phyloP scores from a whole-genome alignment of 139 green algal species.

The Tetradesmus lagerheimii region DNA sequence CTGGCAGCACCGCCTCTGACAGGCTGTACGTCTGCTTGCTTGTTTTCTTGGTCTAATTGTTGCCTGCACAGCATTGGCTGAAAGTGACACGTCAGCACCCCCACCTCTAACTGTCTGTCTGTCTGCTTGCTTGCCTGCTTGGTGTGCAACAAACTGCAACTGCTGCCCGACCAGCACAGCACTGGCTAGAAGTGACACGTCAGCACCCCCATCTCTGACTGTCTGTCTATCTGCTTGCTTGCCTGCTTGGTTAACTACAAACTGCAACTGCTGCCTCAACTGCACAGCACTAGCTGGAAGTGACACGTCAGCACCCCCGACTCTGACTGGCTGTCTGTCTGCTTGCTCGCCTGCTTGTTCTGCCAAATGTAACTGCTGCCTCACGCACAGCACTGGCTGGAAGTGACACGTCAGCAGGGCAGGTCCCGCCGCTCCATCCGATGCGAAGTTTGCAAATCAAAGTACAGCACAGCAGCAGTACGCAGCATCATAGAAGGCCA shows the following conservation, averaged over 20 bases:
- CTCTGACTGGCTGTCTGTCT: neutral
- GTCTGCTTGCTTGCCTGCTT: neutral
- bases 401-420: slow-evolving; percentile 18
- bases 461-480: slow-evolving; percentile 13
- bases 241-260: too few species aligned
- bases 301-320: too few species aligned
- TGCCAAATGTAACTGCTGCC: too few species aligned
- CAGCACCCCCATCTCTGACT: neutral
- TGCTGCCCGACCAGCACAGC: too few species aligned
- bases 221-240: too few species aligned
- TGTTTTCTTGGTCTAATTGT: too few species aligned
- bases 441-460: slow-evolving; percentile 37
- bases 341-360: neutral
- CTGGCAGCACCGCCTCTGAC: too few species aligned
- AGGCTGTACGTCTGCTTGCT: too few species aligned
- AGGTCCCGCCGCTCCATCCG: neutral
- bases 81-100: neutral
- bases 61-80: neutral
- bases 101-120: neutral
- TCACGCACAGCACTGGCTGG: slow-evolving; percentile 18
- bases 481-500: neutral
- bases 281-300: too few species aligned
- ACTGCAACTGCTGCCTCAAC: too few species aligned
- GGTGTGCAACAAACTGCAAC: too few species aligned
- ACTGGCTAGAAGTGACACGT: neutral